Base-by-base conservation (phyloP, 805 yeast species). In the Metahyphopichia silvanorum region DNA sequence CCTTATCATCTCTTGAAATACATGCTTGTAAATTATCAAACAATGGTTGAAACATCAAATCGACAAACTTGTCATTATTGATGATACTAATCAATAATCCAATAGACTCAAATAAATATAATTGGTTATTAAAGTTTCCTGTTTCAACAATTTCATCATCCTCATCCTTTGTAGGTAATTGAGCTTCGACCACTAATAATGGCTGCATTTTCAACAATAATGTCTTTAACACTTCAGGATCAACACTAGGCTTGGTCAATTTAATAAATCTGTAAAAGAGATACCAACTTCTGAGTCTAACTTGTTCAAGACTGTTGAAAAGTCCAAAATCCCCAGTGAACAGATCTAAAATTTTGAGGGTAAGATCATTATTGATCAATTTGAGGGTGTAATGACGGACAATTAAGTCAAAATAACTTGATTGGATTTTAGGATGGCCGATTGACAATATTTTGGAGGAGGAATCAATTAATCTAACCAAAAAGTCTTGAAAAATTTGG, bases 221-320 rank as follows among this genome's bases (percentile, higher is more conserved):
- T 40, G 74, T 77, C 25, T 74, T 80, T 22, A 57, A 53, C 5
- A 34, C 32, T 26, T 43, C 52, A 19, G 79, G 72, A 25, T 79
- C 60, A 30, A 74, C 63, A 6, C 43, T 39, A 22, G 88, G 87
- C 50, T 79, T 82, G 2, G 91, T 81, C 29, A 82, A 65, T 52
- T 83, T 86, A 39, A 88, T 71, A 49, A 89, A 85, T 54, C 95
- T 75, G 49, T 81, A 81, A 47, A 91, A 86, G 42, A 89, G 66
- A 55, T 86, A 91, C 96, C 98, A 93, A 25, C 94, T 74, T 55
- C 97, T 79, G 35, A 77, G 69, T 47, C 88, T 79, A 4, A 89
- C 96, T 40, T 78, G 82, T 37, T 74, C 82, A 43, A 74, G 69
- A 4, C 71, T 66, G 59, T 82, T 86, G 56, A 86, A 88, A 40